Base-by-base conservation (phyloP, 805 yeast genomes). In the Candida montana region DNA sequence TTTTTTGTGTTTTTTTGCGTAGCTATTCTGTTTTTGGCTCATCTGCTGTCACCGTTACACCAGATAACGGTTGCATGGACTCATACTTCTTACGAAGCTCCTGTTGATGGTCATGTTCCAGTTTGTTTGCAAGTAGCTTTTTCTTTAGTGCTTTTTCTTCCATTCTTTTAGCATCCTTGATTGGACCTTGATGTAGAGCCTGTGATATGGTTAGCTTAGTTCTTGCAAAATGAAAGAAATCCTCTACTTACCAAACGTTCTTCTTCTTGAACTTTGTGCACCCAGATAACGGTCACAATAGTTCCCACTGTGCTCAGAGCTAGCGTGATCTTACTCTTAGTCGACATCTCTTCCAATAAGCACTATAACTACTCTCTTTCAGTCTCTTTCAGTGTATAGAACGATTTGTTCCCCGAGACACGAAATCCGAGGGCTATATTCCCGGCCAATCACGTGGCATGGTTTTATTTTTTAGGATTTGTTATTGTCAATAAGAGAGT, bases 121-220 rank as follows among this genome's bases (percentile, higher is more conserved):
- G 61, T 43, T 77, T 69, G 59, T 85, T 85, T 32, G 74, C 51
- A 10, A 44, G 51, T 45, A 51, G 60, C 48, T 42, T 53, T 47
- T 49, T 58, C 45, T 49, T 54, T 44, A 35, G 61, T 50, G 54
- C 67, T 57, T 47, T 64, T 59, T 52, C 64, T 62, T 48, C 56
- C 58, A 57, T 49, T 42, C 69, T 59, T 54, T 74, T 74, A 2
- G 89, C 88, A 58, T 87, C 96, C 53, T 84, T 84, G 53, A 84
- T 77, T 5, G 95, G 95, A 1, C 96, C 96, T 52, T 77, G 85
- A 54, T 83, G 81, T 35, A 86, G 66, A 2, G 83, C 81, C 77
- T 71, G 21, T 6, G 6, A n/a, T 4, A 17, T 10, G 8, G 51
- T 47, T 45, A 49, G 50, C 43, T 23, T 33, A 34, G 18, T 15